phyloP scores from a whole-genome alignment of 768 basidiomycete genomes.

The Leccinum rimulosum region DNA sequence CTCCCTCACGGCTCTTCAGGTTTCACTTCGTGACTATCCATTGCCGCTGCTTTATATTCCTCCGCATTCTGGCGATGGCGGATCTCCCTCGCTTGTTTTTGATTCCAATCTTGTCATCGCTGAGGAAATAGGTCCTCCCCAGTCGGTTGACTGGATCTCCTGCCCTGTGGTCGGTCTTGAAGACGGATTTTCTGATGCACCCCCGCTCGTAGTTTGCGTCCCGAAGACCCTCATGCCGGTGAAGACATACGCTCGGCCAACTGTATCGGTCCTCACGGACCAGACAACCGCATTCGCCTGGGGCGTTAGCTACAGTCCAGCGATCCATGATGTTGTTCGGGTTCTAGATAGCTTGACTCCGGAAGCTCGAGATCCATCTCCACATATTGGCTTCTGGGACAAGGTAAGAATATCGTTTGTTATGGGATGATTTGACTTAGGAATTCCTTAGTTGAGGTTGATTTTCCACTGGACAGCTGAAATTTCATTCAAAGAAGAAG shows the following conservation, averaged over 20 bases:
- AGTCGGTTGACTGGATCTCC: constrained; percentile 69
- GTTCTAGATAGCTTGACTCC: constrained; percentile 79
- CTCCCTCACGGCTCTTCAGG: constrained; percentile 55
- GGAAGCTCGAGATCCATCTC: constrained; percentile 76
- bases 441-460: constrained; percentile 54
- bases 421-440: constrained; percentile 4
- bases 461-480: constrained; percentile 81
- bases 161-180: constrained; percentile 61
- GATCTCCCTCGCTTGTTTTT: constrained; percentile 54
- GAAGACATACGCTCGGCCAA: constrained; percentile 84
- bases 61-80: constrained; percentile 34
- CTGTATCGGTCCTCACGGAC: constrained; percentile 62
- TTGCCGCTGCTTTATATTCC: constrained; percentile 80
- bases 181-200: constrained; percentile 49
- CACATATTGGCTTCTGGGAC: constrained; percentile 91
- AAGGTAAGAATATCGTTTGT: constrained; percentile 51
- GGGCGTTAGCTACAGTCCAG: constrained; percentile 85
- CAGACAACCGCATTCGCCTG: constrained; percentile 76
- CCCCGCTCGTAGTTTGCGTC: constrained; percentile 56
- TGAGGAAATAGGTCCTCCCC: constrained; percentile 75
- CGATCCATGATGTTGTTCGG: constrained; percentile 82
- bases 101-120: constrained; percentile 80
- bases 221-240: constrained; percentile 96
- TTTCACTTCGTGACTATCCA: constrained; percentile 83
- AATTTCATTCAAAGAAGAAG: constrained; percentile 65